A percentile compares a stretch with the other conserved stretches of the same genome.
phyloP scores from a whole-genome alignment of 345 rosid genomes.

The Lepidium didymum region DNA sequence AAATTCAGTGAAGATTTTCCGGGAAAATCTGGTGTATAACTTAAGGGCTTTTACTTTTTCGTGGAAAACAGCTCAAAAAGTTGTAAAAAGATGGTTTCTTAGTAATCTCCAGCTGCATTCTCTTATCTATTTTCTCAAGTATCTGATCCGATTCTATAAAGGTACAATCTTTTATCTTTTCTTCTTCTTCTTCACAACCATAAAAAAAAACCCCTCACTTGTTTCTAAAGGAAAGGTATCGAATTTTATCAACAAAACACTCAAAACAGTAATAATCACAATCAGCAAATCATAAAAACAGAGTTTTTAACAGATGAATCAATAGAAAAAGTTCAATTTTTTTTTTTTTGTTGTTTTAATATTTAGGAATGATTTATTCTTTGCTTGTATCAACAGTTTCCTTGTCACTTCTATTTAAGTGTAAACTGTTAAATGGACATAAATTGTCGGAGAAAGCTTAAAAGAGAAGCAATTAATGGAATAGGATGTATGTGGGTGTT shows the following conservation, averaged over 20 bases:
- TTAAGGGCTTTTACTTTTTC: neutral
- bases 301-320: slow-evolving; percentile 21
- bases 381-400: slow-evolving; percentile 28
- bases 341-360: neutral
- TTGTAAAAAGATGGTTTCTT: neutral
- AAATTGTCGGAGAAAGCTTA: slow-evolving; percentile 1
- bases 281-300: slow-evolving; percentile 12
- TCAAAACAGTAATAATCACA: slow-evolving; percentile 22
- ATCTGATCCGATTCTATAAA: slow-evolving; percentile 23
- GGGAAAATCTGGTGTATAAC: slow-evolving; percentile 3
- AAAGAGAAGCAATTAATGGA: slow-evolving; percentile 16
- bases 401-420: slow-evolving; percentile 5
- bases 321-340: neutral
- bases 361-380: slow-evolving; percentile 21
- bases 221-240: slow-evolving; percentile 26
- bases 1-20: slow-evolving; percentile 12
- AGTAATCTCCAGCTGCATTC: slow-evolving; percentile 16
- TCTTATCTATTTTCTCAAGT: slow-evolving; percentile 5
- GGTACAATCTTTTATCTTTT: slow-evolving; percentile 19
- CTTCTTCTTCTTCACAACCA: neutral
- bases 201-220: slow-evolving; percentile 10
- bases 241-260: neutral
- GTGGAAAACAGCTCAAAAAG: slow-evolving; percentile 31
- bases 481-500: slow-evolving; percentile 27
- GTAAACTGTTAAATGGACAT: slow-evolving; percentile 23